Conservation (phyloP, 768 basidiomycete genomes). For the Kwoniella dejecticola region DNA sequence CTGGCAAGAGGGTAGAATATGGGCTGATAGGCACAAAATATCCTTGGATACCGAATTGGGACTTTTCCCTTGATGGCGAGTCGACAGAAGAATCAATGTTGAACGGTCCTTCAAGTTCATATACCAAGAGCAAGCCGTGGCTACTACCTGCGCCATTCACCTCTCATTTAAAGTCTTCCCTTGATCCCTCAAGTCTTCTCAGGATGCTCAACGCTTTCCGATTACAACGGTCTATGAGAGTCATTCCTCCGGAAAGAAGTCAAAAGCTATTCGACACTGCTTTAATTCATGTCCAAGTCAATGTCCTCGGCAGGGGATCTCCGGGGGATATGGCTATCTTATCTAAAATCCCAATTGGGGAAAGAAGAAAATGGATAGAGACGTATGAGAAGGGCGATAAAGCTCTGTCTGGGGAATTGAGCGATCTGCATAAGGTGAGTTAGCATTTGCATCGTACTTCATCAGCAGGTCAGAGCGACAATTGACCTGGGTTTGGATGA, state of each 20-base stretch:
- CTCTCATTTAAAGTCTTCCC: neutral
- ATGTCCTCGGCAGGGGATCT: conserved; percentile 67
- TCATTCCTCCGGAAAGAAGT: conserved; percentile 57
- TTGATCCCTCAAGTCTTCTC: conserved; percentile 47
- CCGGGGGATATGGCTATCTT: conserved; percentile 75
- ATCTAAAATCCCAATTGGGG: conserved; percentile 65
- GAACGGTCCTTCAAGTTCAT: conserved; percentile 53
- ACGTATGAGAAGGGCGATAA: conserved; percentile 10
- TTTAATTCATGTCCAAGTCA: conserved; percentile 68
- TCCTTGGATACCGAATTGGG: conserved; percentile 80
- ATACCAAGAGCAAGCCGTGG: conserved; percentile 63
- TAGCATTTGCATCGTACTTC: neutral
- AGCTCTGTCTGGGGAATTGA: conserved; percentile 7
- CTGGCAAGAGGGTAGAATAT: conserved; percentile 80
- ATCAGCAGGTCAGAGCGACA: neutral
- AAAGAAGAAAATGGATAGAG: conserved; percentile 61
- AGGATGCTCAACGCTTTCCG: conserved; percentile 65
- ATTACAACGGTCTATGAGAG: conserved; percentile 61
- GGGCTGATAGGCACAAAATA: conserved; percentile 66
- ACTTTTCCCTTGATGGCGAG: conserved; percentile 11
- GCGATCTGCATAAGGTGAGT: conserved; percentile 27
- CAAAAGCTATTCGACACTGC: conserved; percentile 64
- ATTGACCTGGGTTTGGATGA: neutral
- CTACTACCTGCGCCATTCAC: conserved; percentile 64
- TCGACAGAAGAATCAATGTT: conserved; percentile 41